Conservation (phyloP, 129 eudicot species). For the Calendula officinalis region DNA sequence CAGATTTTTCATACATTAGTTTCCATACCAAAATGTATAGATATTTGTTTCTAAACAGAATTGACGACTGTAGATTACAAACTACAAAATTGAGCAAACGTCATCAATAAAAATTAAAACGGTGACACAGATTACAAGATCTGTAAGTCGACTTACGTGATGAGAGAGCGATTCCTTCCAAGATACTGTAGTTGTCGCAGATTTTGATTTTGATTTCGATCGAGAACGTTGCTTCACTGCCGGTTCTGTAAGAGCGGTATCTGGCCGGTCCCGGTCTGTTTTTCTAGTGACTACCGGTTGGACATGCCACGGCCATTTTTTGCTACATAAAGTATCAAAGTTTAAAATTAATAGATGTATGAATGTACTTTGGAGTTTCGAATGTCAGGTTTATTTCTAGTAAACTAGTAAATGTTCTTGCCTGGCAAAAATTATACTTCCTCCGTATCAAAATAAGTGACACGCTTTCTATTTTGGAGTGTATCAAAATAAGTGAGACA, state of each 20-base stretch:
- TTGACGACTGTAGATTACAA: conserved; percentile 6
- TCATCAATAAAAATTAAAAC: neutral
- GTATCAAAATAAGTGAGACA: no score
- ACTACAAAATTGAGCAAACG: conserved; percentile 4
- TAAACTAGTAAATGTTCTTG: no score
- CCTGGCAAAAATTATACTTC: no score
- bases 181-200: conserved; percentile 2
- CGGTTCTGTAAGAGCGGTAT: neutral
- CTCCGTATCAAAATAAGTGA: no score
- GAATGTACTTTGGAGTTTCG: no score
- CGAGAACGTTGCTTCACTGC: conserved; percentile 4
- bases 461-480: no score
- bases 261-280: no score
- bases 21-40: neutral
- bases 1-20: neutral
- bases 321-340: no score
- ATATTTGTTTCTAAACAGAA: neutral
- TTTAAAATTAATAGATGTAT: no score
- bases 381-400: no score
- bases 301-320: no score
- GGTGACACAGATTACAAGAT: conserved; percentile 6
- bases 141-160: conserved; percentile 18
- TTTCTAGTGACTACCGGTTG: no score
- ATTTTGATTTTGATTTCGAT: neutral
- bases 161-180: neutral